These are phyloP conservation scores for Gynandropsis gynandra DNA, from an alignment of 345 rosid genomes.

Conservation along the genomic window DNA sequence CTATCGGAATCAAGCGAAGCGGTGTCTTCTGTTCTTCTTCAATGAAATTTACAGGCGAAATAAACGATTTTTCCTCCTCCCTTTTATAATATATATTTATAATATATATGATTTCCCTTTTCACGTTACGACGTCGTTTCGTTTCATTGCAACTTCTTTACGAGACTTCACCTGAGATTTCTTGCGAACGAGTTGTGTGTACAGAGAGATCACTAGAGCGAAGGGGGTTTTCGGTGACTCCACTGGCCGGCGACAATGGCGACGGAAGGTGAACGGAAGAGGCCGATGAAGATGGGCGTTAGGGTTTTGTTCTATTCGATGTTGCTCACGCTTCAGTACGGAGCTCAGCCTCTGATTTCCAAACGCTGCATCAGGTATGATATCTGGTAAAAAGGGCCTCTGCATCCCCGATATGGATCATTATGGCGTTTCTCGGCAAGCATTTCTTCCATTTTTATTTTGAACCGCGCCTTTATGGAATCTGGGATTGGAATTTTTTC, in stretches of 20 bases:
- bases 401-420: not conserved
- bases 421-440: not conserved
- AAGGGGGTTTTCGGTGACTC: conserved; percentile 12
- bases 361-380: conserved; percentile 70
- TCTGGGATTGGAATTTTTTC: not conserved
- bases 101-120: no score
- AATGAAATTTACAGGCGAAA: no score
- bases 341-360: conserved; percentile 91
- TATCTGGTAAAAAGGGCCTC: conserved; percentile 1
- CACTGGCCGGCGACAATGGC: conserved; percentile 32
- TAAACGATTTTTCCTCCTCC: no score
- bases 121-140: no score
- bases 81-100: no score
- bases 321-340: conserved; percentile 80
- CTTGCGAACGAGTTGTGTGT: not conserved
- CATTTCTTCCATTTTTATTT: not conserved
- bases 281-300: conserved; percentile 29
- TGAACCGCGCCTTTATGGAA: conserved; percentile 7
- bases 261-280: conserved; percentile 26
- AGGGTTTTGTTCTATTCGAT: conserved; percentile 61
- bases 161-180: not conserved
- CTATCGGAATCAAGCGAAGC: no score
- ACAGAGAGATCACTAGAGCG: conserved; percentile 7
- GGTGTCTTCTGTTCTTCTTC: no score
- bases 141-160: not conserved